These are phyloP conservation scores for Stipa capillata DNA, from an alignment of 176 grass and related monocot species.

Conservation along the genomic window DNA sequence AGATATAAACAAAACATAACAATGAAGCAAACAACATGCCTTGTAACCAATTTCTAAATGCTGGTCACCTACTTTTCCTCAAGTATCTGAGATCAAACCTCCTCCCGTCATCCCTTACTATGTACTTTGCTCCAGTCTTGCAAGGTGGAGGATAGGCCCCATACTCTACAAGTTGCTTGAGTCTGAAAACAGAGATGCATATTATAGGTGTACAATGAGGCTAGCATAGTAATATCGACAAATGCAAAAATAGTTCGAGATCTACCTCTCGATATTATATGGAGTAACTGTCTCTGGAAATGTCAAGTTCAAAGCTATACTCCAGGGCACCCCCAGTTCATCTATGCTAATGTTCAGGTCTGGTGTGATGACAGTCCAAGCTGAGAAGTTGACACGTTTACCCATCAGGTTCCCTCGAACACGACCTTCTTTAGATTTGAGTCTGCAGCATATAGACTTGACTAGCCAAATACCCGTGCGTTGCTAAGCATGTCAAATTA, in stretches of 20 bases:
- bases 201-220: not conserved
- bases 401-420: slow-evolving; percentile 96
- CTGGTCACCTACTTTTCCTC: slow-evolving; percentile 89
- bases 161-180: slow-evolving; percentile 80
- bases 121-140: slow-evolving; percentile 87
- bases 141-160: slow-evolving; percentile 79
- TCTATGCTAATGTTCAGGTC: slow-evolving; percentile 92
- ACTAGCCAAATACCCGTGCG: too few relatives aligned
- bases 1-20: not conserved
- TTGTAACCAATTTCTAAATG: slow-evolving; percentile 90
- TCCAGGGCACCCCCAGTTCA: slow-evolving; percentile 89
- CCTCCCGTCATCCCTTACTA: slow-evolving; percentile 84
- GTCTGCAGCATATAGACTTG: slow-evolving; percentile 88
- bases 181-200: not conserved
- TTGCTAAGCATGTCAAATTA: too few relatives aligned
- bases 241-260: not conserved
- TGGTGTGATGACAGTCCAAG: slow-evolving; percentile 82
- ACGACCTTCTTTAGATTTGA: slow-evolving; percentile 91
- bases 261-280: slow-evolving; percentile 88
- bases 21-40: slow-evolving; percentile 24
- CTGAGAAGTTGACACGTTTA: slow-evolving; percentile 90
- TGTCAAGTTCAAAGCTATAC: slow-evolving; percentile 87
- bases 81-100: slow-evolving; percentile 86
- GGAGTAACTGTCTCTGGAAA: slow-evolving; percentile 90
- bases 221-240: not conserved